Evolutionary conservation across 2,329 filamentous ascomycete species (phyloP).

Genomic region (Cryphonectria radicalis): DNA sequence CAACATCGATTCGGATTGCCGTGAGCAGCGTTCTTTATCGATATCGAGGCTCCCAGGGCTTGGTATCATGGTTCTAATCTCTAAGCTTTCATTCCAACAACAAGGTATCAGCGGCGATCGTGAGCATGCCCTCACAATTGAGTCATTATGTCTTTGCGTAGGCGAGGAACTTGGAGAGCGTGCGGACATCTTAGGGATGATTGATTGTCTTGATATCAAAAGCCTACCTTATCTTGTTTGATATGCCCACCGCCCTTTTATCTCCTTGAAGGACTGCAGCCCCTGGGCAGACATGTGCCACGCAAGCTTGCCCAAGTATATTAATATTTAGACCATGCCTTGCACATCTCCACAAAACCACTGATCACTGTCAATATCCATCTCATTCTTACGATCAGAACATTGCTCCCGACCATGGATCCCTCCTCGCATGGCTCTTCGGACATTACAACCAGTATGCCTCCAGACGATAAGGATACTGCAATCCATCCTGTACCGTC

Average conservation of each 20-base stretch:
- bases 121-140: background rate
- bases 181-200: conserved; percentile 2
- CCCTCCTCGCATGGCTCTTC: background rate
- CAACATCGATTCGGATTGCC: conserved; percentile 8
- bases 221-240: background rate
- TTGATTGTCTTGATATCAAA: background rate
- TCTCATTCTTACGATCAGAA: background rate
- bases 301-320: background rate
- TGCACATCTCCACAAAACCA: background rate
- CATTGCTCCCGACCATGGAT: conserved; percentile 2
- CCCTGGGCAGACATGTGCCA: background rate
- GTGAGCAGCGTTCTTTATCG: conserved; percentile 4
- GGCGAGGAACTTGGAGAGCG: background rate
- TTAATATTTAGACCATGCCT: conserved; percentile 6
- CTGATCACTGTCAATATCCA: background rate
- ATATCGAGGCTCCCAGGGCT: background rate
- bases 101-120: background rate
- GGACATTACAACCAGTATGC: background rate
- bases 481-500: background rate
- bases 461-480: conserved; percentile 1
- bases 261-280: background rate
- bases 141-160: background rate
- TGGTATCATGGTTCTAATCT: background rate
- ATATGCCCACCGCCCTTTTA: background rate
- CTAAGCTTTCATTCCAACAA: background rate